These are phyloP conservation scores for Bryoglossum gracile DNA, from an alignment of 495 filamentous ascomycete species.

Conservation along the genomic window DNA sequence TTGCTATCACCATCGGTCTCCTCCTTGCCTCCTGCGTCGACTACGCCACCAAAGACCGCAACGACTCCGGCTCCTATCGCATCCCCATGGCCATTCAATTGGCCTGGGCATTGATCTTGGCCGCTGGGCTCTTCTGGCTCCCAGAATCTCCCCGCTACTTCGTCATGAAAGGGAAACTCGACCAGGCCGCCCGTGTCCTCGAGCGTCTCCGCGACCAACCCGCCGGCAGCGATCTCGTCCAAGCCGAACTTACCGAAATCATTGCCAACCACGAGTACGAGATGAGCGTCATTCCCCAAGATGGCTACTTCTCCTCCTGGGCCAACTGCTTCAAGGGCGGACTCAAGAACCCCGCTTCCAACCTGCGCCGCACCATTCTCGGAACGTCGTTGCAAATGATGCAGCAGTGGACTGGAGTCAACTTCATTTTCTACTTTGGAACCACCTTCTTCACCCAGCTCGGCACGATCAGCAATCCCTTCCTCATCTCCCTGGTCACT, in stretches of 20 bases:
- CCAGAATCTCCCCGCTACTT: conserved; percentile 77
- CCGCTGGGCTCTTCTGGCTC: conserved; percentile 60
- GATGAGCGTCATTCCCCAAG: conserved; percentile 45
- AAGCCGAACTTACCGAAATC: conserved; percentile 67
- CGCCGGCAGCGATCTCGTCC: conserved; percentile 50
- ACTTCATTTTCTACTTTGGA: conserved; percentile 91
- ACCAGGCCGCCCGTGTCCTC: conserved; percentile 57
- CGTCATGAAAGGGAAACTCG: conserved; percentile 61
- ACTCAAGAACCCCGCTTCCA: conserved; percentile 52
- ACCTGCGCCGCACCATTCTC: conserved; percentile 27
- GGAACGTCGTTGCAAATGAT: conserved; percentile 67
- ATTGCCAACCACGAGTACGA: conserved; percentile 73
- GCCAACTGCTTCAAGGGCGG: conserved; percentile 60
- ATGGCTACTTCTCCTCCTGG: conserved; percentile 56
- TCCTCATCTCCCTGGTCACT: conserved; percentile 72
- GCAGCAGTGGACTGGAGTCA: conserved; percentile 65
- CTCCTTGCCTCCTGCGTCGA: conserved; percentile 69
- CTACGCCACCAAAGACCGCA: conserved; percentile 59
- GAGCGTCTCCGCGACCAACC: conserved; percentile 58
- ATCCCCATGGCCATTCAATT: conserved; percentile 80
- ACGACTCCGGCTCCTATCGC: conserved; percentile 65
- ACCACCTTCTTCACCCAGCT: conserved; percentile 73
- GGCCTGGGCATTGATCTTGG: conserved; percentile 69
- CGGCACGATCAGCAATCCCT: conserved; percentile 61
- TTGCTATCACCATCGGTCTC: conserved; percentile 76